Evolutionary conservation across 2,329 filamentous ascomycete genomes (phyloP).

Genomic region (Pestalotiopsis sp.): DNA sequence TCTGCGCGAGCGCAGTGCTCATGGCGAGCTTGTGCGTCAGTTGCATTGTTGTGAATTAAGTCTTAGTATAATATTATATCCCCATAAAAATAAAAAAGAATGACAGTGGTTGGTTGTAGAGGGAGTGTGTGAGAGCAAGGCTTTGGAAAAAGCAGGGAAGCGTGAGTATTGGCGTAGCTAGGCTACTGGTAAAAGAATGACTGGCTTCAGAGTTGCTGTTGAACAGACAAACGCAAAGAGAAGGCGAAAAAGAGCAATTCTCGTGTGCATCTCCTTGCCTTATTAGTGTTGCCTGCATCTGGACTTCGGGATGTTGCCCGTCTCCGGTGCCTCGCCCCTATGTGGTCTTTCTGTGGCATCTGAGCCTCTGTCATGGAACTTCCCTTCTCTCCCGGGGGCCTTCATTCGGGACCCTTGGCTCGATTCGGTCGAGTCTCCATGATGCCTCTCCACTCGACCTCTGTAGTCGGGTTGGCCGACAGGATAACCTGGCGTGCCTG

Average conservation of each 20-base stretch:
- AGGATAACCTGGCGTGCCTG: not conserved
- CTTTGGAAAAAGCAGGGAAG: not conserved
- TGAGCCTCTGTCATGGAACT: not conserved
- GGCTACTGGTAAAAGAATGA: slow-evolving; percentile 4
- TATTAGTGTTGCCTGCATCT: slow-evolving; percentile 5
- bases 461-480: slow-evolving; percentile 4
- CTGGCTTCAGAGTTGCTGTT: slow-evolving; percentile 11
- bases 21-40: slow-evolving; percentile 5
- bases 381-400: not conserved
- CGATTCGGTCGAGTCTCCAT: slow-evolving; percentile 1
- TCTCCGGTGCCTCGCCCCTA: not conserved
- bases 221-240: slow-evolving; percentile 6
- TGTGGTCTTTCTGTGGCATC: not conserved
- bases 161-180: slow-evolving; percentile 7
- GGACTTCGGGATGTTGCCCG: not conserved
- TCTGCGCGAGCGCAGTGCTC: slow-evolving; percentile 7
- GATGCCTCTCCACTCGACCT: not conserved
- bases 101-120: not conserved
- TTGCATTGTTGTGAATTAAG: slow-evolving; percentile 1
- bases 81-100: not conserved
- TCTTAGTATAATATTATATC: not conserved
- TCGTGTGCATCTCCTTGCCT: slow-evolving; percentile 7
- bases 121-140: not conserved
- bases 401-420: not conserved
- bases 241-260: slow-evolving; percentile 4